Evolutionary conservation across 441 rosid species (phyloP).

Genomic region (Erodium chrysanthum): DNA sequence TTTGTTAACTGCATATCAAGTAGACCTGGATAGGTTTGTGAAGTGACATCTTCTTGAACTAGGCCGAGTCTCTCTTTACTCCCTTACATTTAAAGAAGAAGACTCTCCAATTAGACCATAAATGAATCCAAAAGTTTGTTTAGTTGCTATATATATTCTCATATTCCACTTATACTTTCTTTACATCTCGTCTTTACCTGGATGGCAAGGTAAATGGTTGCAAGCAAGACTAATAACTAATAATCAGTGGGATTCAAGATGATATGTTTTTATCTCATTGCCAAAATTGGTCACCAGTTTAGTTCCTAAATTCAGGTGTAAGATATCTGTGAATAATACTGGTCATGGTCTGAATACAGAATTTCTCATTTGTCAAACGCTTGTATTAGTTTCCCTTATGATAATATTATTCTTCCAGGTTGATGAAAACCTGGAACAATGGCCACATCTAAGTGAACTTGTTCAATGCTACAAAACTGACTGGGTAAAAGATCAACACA

Average conservation of each 20-base stretch:
- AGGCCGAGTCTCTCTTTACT: neutral
- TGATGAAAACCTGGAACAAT: constrained; percentile 85
- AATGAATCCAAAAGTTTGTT: neutral
- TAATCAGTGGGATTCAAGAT: neutral
- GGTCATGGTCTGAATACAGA: neutral
- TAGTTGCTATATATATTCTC: neutral
- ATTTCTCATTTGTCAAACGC: neutral
- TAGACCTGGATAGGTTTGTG: neutral
- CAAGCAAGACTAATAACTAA: neutral
- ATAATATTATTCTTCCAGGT: constrained; percentile 33
- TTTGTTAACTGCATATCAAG: neutral
- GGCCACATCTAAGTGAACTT: constrained; percentile 92
- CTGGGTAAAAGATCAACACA: constrained; percentile 88
- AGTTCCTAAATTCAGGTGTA: neutral
- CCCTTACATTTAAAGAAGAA: neutral
- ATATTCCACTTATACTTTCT: neutral
- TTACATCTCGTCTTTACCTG: neutral
- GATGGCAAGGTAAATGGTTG: constrained; percentile 2
- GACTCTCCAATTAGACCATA: neutral
- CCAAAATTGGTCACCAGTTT: neutral
- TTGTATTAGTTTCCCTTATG: constrained; percentile 1
- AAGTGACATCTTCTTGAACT: neutral
- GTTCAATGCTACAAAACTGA: constrained; percentile 79
- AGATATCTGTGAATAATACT: neutral
- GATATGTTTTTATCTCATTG: neutral